Base-by-base conservation (phyloP, 352 stramenopile genomes). In the Pythium insidiosum region DNA sequence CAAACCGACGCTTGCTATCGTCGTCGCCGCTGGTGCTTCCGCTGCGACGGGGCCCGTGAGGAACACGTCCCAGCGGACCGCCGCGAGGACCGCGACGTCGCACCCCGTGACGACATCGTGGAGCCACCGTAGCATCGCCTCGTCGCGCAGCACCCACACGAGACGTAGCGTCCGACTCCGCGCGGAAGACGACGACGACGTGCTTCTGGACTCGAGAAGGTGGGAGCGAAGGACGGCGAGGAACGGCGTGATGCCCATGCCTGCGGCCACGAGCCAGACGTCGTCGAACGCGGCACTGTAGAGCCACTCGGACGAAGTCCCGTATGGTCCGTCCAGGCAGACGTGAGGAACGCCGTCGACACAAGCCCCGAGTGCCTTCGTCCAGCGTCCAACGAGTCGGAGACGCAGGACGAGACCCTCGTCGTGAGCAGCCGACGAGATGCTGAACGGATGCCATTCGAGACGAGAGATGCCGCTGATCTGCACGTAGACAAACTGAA, bases 401-500 rank as follows among this genome's bases (percentile, higher is more conserved):
- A 87, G 61, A 38, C 70, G 64, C 4, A 87, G 38, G 20, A 58
- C 47, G 5, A 81, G 13, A 6, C 59, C 46, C 6, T 64, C 26
- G 39, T 88, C 72, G 5, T 65, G 39, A 2, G 68, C 68, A 2
- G 63, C 63, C 1, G 70, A 86, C 7, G 66, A 67, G 18, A 93
- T 47, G 11, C 61, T 89, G 59, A 91, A 93, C 21, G 81, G 76
- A 62, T 91, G 81, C 81, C 78, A 94, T 56, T 91, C 65, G 9
- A 70, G 29, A 2, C 47, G 22, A 12, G 71, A 84, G 38, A 94
- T 52, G 12, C 35, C 40, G 7, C 68, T 65, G 4, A 86, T 53
- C 26, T 81, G 63, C n/a, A 91, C 21, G 38, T 84, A 87, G 6
- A 76, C 50, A 62, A 87, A 91, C 58, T 70, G 33, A 30, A 3